Evolutionary conservation across 345 rosid species (phyloP).

Genomic region (Eucalyptus curtisii): DNA sequence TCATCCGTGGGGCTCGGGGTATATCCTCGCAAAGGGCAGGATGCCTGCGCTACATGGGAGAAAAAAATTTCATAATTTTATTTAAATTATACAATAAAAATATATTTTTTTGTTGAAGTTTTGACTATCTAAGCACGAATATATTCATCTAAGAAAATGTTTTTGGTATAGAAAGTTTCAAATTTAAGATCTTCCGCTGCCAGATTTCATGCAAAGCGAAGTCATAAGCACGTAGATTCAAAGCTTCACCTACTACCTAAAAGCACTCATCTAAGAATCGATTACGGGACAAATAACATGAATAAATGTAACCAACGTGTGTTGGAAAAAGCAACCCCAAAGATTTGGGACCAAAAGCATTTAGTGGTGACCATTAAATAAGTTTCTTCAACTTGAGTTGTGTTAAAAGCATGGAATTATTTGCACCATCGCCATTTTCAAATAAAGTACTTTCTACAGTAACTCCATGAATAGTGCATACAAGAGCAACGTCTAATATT

Average conservation of each 20-base stretch:
- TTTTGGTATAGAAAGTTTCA: not conserved
- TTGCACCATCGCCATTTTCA: too few species aligned
- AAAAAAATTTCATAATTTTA: too few species aligned
- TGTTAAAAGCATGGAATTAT: too few species aligned
- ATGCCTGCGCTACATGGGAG: not conserved
- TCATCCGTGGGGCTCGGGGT: too few species aligned
- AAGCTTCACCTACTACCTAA: not conserved
- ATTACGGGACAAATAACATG: rapidly evolving
- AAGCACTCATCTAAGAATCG: not conserved
- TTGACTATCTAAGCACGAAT: not conserved
- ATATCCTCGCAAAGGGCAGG: too few species aligned
- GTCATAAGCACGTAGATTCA: not conserved
- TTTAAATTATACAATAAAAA: too few species aligned
- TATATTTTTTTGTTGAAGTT: not conserved
- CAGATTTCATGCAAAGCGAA: not conserved
- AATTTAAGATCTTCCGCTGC: not conserved
- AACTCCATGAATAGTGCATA: not conserved
- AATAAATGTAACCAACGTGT: too few species aligned
- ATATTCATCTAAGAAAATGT: not conserved
- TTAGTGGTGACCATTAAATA: too few species aligned
- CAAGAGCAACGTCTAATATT: rapidly evolving
- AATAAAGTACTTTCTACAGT: too few species aligned
- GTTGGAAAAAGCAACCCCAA: not conserved
- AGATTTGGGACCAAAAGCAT: not conserved
- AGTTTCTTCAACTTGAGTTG: too few species aligned